Evolutionary conservation across 306 rosid genomes (phyloP).

Genomic region (Inga leiocalycina): DNA sequence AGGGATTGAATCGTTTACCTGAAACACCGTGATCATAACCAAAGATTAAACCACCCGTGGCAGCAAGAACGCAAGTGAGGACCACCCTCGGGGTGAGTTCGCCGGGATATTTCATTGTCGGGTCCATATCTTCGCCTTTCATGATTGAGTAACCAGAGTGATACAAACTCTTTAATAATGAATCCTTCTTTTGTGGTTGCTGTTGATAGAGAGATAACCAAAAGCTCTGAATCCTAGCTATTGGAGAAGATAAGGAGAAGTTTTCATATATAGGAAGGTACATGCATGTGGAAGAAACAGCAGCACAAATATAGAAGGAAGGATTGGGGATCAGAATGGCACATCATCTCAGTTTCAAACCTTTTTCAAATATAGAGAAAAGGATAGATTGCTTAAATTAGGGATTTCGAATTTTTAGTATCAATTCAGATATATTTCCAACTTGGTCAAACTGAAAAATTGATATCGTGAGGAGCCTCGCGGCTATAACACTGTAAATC

Average conservation of each 20-base stretch:
- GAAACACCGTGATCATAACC: constrained; percentile 90
- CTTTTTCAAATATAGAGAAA: background rate
- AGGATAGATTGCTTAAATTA: background rate
- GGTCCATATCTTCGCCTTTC: background rate
- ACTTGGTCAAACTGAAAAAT: background rate
- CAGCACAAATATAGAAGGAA: constrained; percentile 21
- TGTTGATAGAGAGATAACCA: background rate
- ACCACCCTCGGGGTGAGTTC: constrained; percentile 60
- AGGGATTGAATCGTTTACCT: constrained; percentile 38
- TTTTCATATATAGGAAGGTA: background rate
- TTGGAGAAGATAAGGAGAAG: background rate
- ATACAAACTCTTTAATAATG: background rate
- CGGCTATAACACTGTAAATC: too few relatives aligned
- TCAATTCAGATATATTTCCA: background rate
- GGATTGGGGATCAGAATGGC: background rate
- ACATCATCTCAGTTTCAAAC: background rate
- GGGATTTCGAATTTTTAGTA: background rate
- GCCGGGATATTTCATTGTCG: constrained; percentile 49
- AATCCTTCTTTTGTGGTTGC: background rate
- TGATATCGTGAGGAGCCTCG: too few relatives aligned
- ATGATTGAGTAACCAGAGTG: background rate
- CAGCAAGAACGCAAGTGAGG: constrained; percentile 59
- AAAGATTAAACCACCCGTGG: constrained; percentile 72
- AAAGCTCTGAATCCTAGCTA: background rate
- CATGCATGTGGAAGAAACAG: background rate